Evolutionary conservation across 2,329 filamentous ascomycete genomes (phyloP), one percentile per base, ranked within the genome.

Genomic region (Tolypocladium nubicola): DNA sequence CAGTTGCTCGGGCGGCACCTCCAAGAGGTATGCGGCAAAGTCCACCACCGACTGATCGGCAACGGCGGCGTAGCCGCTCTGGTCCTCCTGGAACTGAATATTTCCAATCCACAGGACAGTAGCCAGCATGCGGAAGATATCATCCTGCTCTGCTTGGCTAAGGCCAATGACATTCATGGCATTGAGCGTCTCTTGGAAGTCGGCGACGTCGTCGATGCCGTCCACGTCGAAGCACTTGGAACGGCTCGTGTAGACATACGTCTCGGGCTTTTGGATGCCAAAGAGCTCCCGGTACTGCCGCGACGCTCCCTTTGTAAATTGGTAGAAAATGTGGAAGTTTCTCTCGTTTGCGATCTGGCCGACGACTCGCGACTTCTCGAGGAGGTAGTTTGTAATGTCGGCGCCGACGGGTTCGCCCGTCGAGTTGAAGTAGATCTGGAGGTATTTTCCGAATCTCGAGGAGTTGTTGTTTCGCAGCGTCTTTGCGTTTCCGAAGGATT

Each of bases 241-340:
- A 64, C 84, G 85, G 73, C 90, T 97, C 19, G 92, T 96, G 71
- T 99, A 99, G 30, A 89, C 76, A 72, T 99, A 99, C 39, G 91
- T 90, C 67, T 96, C 89, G 30, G 94, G 94, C 65, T 88, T 87
- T 71, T 97, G 93, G 23, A 99, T 79, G 54, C 94, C 94, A 68
- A 90, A 97, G n/a, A 79, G 85, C 67, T 94, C 85, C 70, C 90
- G 82, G 73, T 97, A 95, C 59, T 87, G 84, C 64, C 87, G 81
- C n/a, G 91, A 88, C 11, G 93, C 93, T 4, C 89, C 91, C 75
- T 97, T 99, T 52, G 94, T 90, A 73, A 97, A 97, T 73, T 99
- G 94, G 75, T 99, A 99, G 73, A 99, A 99, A 67, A 99, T 97
- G 75, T 99, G 94, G 73, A 99, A 99, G 75, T 96, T 97, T 65